Conservation (phyloP, 345 rosid genomes). For the Laguncularia racemosa region DNA sequence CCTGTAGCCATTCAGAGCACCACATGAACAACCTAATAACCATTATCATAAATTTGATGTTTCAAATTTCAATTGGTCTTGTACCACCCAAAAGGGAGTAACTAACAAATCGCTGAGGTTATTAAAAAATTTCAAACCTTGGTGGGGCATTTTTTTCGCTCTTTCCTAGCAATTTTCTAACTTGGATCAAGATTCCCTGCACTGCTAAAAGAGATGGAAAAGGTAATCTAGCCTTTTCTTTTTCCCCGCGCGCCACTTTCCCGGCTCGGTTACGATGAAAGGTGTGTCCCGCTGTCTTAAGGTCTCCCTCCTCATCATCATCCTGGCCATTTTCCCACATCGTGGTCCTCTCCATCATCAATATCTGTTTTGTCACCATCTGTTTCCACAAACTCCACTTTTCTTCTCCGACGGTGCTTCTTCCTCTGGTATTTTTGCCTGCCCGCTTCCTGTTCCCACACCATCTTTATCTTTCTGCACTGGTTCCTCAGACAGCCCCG, state of each 20-base stretch:
- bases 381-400: constrained; percentile 33
- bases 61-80: too few species aligned
- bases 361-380: constrained; percentile 32
- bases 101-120: too few species aligned
- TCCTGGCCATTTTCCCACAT: constrained; percentile 39
- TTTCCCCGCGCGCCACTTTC: constrained; percentile 98
- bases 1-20: constrained; percentile 39
- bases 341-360: constrained; percentile 27
- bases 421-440: constrained; percentile 8
- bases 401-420: constrained; percentile 20
- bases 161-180: constrained; percentile 82
- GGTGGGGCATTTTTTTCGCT: constrained; percentile 96
- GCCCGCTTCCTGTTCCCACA: constrained; percentile 49
- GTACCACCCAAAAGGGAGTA: too few species aligned
- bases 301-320: constrained; percentile 35
- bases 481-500: constrained; percentile 87
- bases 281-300: constrained; percentile 94
- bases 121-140: too few species aligned
- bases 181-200: constrained; percentile 90
- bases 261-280: constrained; percentile 99
- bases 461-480: constrained; percentile 64
- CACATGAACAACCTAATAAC: not conserved
- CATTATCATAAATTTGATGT: too few species aligned
- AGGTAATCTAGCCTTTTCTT: constrained; percentile 99
- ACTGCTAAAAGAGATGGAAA: constrained; percentile 94